Evolutionary conservation across 345 rosid genomes (phyloP), one percentile per base, ranked within the genome.

Genomic region (Gynandropsis gynandra): DNA sequence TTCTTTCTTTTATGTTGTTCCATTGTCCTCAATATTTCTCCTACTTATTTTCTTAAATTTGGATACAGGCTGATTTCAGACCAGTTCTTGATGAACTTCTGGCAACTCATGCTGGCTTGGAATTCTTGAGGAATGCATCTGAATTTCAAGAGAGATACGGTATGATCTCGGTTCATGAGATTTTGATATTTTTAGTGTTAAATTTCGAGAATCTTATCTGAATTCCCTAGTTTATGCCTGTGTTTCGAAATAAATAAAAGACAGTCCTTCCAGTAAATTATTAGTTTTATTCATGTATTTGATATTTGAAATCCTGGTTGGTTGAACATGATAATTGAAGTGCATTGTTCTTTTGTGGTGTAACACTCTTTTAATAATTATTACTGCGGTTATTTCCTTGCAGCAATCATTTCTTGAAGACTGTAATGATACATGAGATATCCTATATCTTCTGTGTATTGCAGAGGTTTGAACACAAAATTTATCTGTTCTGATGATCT

Each of bases 71-170:
- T 41, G 90, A 82, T 66, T 85, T 85, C 69, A 76, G 71, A 64
- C 84, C 89, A 53, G 59, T 87, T 34, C 80, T 87, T 62, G 78
- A 58, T 57, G 93, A 79, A 58, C 73, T 87, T 62, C 67, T 87
- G 75, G 81, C 75, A 19, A 79, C 89, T 43, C 96, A 87, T 76
- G 84, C 84, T 32, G 89, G 89, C 24, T 70, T 87, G 58, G 82
- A 87, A 60, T 80, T 83, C 69, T 56, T 79, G 58, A 77, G 56
- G 32, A 70, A 66, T 59, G 67, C 80, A 16, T 83, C 84, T 35
- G 89, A 83, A 61, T 79, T 77, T 67, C 92, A 79, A 73, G 85
- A 83, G 58, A 74, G 80, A 83, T 87, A 87, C 57, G 84, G 96
- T 83, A 63, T 8, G 80, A 71, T 51, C 45, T 50, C 43, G 21